Conservation (phyloP, 2,329 filamentous ascomycete species). For the Juglanconis oblonga region DNA sequence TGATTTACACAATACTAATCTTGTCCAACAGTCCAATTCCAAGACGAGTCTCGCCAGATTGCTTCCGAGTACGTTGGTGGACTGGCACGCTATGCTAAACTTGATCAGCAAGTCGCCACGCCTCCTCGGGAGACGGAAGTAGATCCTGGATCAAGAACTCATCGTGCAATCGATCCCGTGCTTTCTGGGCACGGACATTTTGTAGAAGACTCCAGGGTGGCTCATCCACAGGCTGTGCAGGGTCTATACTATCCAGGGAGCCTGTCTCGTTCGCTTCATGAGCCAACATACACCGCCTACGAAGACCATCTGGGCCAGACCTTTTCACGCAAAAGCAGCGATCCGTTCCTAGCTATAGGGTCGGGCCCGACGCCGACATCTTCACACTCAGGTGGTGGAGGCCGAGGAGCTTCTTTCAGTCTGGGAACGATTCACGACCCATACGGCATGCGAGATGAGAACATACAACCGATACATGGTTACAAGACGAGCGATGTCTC, state of each 20-base stretch:
- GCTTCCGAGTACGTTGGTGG: conserved; percentile 88
- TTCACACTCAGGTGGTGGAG: conserved; percentile 21
- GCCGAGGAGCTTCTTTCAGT: conserved; percentile 17
- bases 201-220: background rate
- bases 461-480: conserved; percentile 21
- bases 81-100: conserved; percentile 64
- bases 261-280: conserved; percentile 3
- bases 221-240: conserved; percentile 1
- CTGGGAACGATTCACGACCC: conserved; percentile 18
- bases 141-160: conserved; percentile 21
- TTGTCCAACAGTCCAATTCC: conserved; percentile 62
- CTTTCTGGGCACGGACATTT: background rate
- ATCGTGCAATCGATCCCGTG: background rate
- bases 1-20: conserved; percentile 8
- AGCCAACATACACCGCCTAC: conserved; percentile 10
- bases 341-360: conserved; percentile 8
- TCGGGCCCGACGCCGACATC: conserved; percentile 22
- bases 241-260: conserved; percentile 9
- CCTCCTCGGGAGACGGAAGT: conserved; percentile 27
- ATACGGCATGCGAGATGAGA: conserved; percentile 23
- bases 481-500: conserved; percentile 36
- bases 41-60: conserved; percentile 85
- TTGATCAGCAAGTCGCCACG: conserved; percentile 38
- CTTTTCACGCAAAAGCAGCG: conserved; percentile 11
- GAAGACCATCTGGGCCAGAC: conserved; percentile 11